Evolutionary conservation across 352 stramenopile species (phyloP).

Genomic region (Phytophthora cryptogea): DNA sequence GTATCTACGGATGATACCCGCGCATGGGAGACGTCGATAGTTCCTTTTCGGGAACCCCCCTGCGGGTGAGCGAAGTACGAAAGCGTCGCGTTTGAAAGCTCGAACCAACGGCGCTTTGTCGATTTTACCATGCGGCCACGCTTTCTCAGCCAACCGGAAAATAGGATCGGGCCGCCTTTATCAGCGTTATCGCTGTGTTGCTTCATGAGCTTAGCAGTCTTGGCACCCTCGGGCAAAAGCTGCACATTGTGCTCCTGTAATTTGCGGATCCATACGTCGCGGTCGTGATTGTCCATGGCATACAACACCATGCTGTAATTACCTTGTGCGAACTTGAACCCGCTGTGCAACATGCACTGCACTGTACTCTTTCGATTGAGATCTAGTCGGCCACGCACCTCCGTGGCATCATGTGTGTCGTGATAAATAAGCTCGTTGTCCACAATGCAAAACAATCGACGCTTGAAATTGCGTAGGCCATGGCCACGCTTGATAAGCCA

Average conservation of each 20-base stretch:
- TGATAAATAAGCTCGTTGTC: constrained; percentile 88
- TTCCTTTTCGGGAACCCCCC: constrained; percentile 73
- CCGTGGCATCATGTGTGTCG: constrained; percentile 75
- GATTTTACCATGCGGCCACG: constrained; percentile 84
- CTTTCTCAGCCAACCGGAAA: constrained; percentile 85
- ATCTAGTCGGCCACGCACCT: constrained; percentile 79
- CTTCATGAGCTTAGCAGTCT: constrained; percentile 64
- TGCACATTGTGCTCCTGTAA: constrained; percentile 75
- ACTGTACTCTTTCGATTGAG: constrained; percentile 66
- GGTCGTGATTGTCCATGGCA: constrained; percentile 71
- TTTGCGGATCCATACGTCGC: constrained; percentile 85
- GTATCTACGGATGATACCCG: constrained; percentile 70
- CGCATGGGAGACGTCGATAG: constrained; percentile 62
- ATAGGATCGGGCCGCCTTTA: constrained; percentile 58
- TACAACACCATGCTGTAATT: constrained; percentile 85
- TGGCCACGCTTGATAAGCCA: constrained; percentile 89
- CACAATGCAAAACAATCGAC: constrained; percentile 85
- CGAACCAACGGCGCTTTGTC: constrained; percentile 88
- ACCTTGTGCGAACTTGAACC: constrained; percentile 75
- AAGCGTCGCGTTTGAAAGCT: constrained; percentile 69
- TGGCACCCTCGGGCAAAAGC: constrained; percentile 53
- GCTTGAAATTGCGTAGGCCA: constrained; percentile 84
- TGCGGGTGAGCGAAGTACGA: constrained; percentile 83
- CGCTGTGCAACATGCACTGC: constrained; percentile 71
- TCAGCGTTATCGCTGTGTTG: constrained; percentile 54